A percentile compares a stretch with the other conserved stretches of the same genome.
Evolutionary conservation across 345 rosid genomes (phyloP).

Genomic region (Gossypium raimondii): DNA sequence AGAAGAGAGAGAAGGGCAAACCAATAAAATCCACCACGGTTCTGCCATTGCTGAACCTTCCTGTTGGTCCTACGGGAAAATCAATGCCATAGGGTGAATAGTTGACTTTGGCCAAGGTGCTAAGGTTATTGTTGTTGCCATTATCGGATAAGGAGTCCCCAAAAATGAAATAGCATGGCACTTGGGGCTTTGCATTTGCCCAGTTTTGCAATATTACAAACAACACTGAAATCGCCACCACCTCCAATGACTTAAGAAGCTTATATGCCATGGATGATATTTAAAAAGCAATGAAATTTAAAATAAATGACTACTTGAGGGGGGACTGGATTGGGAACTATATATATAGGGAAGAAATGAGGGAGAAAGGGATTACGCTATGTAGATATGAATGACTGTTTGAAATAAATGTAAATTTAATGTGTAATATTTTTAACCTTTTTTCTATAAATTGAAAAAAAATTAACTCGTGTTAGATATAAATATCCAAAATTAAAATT

Average conservation of each 20-base stretch:
- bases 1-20: conserved; percentile 16
- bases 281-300: background rate
- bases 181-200: conserved; percentile 22
- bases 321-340: background rate
- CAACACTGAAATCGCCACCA: background rate
- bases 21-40: conserved; percentile 48
- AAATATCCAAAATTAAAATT: too few species aligned
- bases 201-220: background rate
- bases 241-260: background rate
- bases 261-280: background rate
- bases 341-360: background rate
- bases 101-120: conserved; percentile 46
- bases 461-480: too few species aligned
- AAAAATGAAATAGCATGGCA: conserved; percentile 56
- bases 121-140: conserved; percentile 56
- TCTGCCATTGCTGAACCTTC: conserved; percentile 59
- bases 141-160: conserved; percentile 62
- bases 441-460: too few species aligned
- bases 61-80: conserved; percentile 47
- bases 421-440: too few species aligned
- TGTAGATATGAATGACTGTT: too few species aligned
- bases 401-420: too few species aligned
- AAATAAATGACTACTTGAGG: background rate
- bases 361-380: too few species aligned
- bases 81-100: conserved; percentile 61